phyloP scores from a whole-genome alignment of 2,329 filamentous ascomycete species.

The Microdochium nivale region DNA sequence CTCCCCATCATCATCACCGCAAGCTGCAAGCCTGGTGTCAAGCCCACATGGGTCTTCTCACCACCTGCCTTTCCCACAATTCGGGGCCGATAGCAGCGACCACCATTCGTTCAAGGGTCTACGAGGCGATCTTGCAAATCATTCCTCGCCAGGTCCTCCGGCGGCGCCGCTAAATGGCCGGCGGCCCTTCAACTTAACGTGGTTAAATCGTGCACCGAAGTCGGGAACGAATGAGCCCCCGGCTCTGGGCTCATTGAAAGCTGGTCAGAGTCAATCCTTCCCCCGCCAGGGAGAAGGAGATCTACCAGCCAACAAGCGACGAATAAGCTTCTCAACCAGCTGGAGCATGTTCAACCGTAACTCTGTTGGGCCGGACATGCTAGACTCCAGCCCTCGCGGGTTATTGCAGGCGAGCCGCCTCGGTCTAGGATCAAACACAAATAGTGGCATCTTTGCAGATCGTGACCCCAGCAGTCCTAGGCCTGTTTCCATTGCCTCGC shows the following conservation, averaged over 20 bases:
- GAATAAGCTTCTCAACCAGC: slow-evolving; percentile 46
- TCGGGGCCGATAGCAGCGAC: slow-evolving; percentile 35
- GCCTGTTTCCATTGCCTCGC: slow-evolving; percentile 60
- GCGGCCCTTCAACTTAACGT: slow-evolving; percentile 44
- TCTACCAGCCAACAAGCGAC: slow-evolving; percentile 41
- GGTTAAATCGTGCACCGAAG: slow-evolving; percentile 55
- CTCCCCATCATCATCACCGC: slow-evolving; percentile 51
- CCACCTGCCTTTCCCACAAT: slow-evolving; percentile 46
- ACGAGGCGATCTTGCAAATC: slow-evolving; percentile 19
- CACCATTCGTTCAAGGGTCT: slow-evolving; percentile 27
- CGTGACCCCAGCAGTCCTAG: slow-evolving; percentile 52
- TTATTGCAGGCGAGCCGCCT: slow-evolving; percentile 13
- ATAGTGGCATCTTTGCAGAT: slow-evolving; percentile 39
- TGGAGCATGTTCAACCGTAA: slow-evolving; percentile 51
- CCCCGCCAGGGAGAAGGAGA: slow-evolving; percentile 51
- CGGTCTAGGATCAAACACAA: slow-evolving; percentile 33
- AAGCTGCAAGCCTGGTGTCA: slow-evolving; percentile 47
- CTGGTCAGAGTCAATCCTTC: slow-evolving; percentile 69
- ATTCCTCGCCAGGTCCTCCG: slow-evolving; percentile 31
- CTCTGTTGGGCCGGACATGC: slow-evolving; percentile 36
- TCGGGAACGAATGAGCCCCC: slow-evolving; percentile 46
- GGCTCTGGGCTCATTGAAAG: slow-evolving; percentile 59
- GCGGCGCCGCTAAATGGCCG: slow-evolving; percentile 32
- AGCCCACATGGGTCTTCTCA: slow-evolving; percentile 55
- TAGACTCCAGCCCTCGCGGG: slow-evolving; percentile 22